Evolutionary conservation across 1,284 basidiomycete genomes (phyloP), one percentile per base, ranked within the genome.

Genomic region (Vanrija pseudolonga): DNA sequence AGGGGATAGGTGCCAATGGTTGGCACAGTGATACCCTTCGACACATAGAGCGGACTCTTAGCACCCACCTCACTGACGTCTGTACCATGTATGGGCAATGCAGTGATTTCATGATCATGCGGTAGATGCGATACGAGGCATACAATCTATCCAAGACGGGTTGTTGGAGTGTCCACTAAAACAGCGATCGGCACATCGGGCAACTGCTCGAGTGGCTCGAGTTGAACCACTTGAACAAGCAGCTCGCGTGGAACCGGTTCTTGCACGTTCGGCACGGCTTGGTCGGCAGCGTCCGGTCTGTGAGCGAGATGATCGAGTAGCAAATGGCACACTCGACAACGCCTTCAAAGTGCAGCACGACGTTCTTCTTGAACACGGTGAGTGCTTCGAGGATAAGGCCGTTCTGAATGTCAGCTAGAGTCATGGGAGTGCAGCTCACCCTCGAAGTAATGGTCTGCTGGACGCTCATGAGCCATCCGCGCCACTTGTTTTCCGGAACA

Each of bases 191-290:
- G 74, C 94, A 97, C 44, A 98, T 76, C 7, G 94, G 94, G 72
- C 94, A 98, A 50, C 86, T 90, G 6, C 88, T 90, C 4, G 88
- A 86, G 75, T 94, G 90, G 59, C 74, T 77, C 28, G 87, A 85
- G 68, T 88, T 88, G 78, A 95, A 95, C 94, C 93, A 96, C 85
- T 94, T 95, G 80, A 87, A 96, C 58, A 96, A 76, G 77, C 94
- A 97, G 28, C 83, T 85, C 0, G 90, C 86, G 73, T 98, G 96
- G 83, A 98, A 98, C 45, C 86, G 82, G 76, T 98, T 97, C 76
- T 90, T 92, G 79, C 94, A 97, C 2, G 89, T 98, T 73, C 85
- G 86, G 79, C 96, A 99, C 0, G 90, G 87, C 69, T 95, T 96
- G 61, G 85, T 86, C 0, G 96, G 95, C 36, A 98, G 79, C 53